phyloP scores from a whole-genome alignment of 2,329 filamentous ascomycete genomes.

The Exophiala sideris region DNA sequence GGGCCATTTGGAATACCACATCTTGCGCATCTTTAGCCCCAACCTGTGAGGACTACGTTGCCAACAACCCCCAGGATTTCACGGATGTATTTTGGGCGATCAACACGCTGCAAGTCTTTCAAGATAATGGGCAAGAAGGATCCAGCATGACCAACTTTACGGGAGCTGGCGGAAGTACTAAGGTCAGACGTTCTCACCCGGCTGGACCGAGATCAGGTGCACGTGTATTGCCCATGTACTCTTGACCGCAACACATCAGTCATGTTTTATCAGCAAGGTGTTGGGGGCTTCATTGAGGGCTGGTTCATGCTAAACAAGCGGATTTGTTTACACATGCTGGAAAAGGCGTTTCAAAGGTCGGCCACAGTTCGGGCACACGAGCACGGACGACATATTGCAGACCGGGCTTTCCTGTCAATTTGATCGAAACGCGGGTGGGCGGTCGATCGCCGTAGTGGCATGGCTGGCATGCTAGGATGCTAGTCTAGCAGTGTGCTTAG shows the following conservation, averaged over 20 bases:
- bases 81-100: constrained; percentile 71
- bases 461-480: too few species aligned
- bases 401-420: too few species aligned
- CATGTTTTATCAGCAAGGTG: background rate
- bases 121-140: constrained; percentile 28
- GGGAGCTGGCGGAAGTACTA: background rate
- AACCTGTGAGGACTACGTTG: constrained; percentile 70
- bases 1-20: constrained; percentile 19
- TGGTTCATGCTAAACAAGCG: too few species aligned
- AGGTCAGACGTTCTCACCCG: background rate
- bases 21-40: constrained; percentile 57
- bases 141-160: background rate
- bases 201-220: background rate
- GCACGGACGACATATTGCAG: too few species aligned
- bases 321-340: background rate
- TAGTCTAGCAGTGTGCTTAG: too few species aligned
- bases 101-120: constrained; percentile 66
- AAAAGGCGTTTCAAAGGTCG: background rate
- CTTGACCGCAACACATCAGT: background rate
- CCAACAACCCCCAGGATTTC: constrained; percentile 64
- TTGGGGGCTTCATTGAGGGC: background rate
- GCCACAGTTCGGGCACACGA: too few species aligned
- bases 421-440: too few species aligned
- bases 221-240: background rate
- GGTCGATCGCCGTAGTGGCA: too few species aligned